A percentile compares a stretch with the other conserved stretches of the same genome.
Conservation (phyloP, 192 early-diverging fungal species). For the Backusella mclennaniae region DNA sequence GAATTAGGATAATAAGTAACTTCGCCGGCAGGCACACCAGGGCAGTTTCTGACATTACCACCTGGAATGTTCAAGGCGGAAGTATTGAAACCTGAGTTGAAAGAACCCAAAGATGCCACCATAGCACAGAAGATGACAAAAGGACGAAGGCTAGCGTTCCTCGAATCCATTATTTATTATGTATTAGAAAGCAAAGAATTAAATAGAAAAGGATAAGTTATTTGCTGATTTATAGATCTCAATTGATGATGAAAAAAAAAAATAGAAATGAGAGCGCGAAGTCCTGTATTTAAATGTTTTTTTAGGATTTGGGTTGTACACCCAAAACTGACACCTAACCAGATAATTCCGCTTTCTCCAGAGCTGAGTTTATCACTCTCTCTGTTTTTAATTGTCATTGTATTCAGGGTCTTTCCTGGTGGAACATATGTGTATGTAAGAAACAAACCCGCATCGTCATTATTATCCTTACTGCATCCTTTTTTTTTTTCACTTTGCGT, state of each 20-base stretch:
- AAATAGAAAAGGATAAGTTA: not conserved
- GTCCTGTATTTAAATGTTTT: constrained; percentile 1
- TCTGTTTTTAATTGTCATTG: not conserved
- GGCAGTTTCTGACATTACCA: constrained; percentile 54
- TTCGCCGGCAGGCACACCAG: constrained; percentile 27
- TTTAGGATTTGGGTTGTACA: not conserved
- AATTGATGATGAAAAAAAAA: not conserved
- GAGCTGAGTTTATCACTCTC: not conserved
- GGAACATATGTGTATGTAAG: not conserved
- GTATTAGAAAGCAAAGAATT: not conserved
- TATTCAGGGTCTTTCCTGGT: not conserved
- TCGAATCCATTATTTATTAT: constrained; percentile 22
- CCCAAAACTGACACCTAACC: not conserved
- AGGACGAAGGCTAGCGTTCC: constrained; percentile 13
- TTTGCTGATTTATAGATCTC: not conserved
- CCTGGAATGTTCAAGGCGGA: constrained; percentile 57
- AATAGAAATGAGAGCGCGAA: not conserved
- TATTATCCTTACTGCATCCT: not conserved
- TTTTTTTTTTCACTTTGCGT: not conserved
- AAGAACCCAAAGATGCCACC: constrained; percentile 27
- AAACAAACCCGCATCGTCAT: not conserved
- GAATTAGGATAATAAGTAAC: constrained; percentile 32
- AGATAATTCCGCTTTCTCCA: constrained; percentile 3
- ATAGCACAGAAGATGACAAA: constrained; percentile 35
- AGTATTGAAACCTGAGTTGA: constrained; percentile 39